Conservation (phyloP, 371 early-diverging fungal genomes). For the Catenaria anguillulae region DNA sequence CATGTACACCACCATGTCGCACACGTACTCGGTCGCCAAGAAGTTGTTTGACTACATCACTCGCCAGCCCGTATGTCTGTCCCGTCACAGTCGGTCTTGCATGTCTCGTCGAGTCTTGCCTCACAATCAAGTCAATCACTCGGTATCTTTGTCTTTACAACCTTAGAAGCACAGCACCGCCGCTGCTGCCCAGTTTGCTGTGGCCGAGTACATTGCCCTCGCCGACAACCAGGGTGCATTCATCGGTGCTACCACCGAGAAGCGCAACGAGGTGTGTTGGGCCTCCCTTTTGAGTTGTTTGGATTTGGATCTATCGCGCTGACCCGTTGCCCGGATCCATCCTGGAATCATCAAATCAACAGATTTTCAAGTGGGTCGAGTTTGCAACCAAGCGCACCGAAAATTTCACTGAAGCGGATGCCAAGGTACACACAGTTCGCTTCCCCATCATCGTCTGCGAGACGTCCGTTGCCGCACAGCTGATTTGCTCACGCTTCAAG, state of each 20-base stretch:
- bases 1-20: not conserved
- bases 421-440: not conserved
- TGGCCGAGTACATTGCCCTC: constrained; percentile 1
- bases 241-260: not conserved
- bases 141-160: not conserved
- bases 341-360: not conserved
- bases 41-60: not conserved
- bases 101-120: too few species aligned
- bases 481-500: too few species aligned
- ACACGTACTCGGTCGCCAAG: not conserved
- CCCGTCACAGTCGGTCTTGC: not conserved
- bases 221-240: not conserved
- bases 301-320: too few species aligned
- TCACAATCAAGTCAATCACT: too few species aligned
- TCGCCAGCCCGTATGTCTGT: not conserved
- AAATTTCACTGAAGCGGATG: not conserved
- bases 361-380: not conserved
- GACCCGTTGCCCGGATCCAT: too few species aligned
- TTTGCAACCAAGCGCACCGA: not conserved
- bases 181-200: not conserved
- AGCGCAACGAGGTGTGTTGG: not conserved
- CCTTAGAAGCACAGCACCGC: not conserved
- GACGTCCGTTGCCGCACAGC: too few species aligned
- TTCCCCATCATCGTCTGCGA: too few species aligned
- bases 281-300: too few species aligned